These are phyloP conservation scores for Mallotus nudiflorus DNA, from an alignment of 345 rosid species.

Conservation along the genomic window DNA sequence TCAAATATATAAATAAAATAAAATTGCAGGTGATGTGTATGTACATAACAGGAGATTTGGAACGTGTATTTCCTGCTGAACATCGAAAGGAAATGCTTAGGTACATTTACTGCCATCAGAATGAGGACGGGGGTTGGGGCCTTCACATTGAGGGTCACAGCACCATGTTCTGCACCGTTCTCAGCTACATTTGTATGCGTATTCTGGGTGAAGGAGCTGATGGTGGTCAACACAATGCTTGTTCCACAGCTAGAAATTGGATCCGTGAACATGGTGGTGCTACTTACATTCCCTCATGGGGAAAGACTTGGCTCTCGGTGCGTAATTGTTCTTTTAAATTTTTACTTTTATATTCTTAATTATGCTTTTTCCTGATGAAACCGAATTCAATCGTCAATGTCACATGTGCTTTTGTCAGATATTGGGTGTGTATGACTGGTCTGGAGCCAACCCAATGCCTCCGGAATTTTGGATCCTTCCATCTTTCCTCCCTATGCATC, in stretches of 20 bases:
- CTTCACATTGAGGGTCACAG: constrained; percentile 29
- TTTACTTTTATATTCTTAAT: too few relatives aligned
- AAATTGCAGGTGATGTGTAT: constrained; percentile 22
- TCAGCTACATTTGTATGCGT: constrained; percentile 27
- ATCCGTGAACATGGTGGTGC: constrained; percentile 26
- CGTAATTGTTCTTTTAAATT: background rate
- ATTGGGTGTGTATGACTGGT: constrained; percentile 26
- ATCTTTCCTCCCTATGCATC: constrained; percentile 14
- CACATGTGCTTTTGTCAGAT: too few relatives aligned
- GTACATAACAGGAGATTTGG: constrained; percentile 27
- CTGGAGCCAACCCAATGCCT: constrained; percentile 28
- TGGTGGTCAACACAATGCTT: constrained; percentile 22
- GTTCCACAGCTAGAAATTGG: constrained; percentile 26
- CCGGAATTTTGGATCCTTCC: constrained; percentile 31
- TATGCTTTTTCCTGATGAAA: too few relatives aligned
- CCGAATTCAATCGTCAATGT: too few relatives aligned
- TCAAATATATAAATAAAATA: too few relatives aligned
- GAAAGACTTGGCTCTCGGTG: constrained; percentile 35
- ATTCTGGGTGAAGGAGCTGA: constrained; percentile 21
- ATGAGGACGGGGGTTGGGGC: constrained; percentile 35
- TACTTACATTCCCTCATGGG: constrained; percentile 31
- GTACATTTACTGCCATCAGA: constrained; percentile 26
- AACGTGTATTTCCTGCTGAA: constrained; percentile 11
- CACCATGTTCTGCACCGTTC: constrained; percentile 30
- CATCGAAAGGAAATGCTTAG: constrained; percentile 25